Evolutionary conservation across 768 basidiomycete genomes (phyloP).

Genomic region (Rhizopogon salebrosus): DNA sequence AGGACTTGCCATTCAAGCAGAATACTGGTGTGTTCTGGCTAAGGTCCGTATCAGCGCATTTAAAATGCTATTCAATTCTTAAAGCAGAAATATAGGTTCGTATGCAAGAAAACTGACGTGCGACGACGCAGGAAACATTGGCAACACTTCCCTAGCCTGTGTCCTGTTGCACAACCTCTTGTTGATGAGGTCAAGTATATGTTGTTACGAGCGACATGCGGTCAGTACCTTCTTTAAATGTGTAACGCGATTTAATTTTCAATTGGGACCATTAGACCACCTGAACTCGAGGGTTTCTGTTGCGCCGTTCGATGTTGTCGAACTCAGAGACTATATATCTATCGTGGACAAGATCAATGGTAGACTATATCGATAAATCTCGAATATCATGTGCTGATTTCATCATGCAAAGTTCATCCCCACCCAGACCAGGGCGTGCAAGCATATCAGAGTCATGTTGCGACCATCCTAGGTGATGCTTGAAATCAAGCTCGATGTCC

Average conservation of each 20-base stretch:
- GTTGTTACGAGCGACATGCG: not conserved
- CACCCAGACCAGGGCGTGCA: not conserved
- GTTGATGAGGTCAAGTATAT: not conserved
- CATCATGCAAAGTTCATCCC: not conserved
- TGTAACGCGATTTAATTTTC: not conserved
- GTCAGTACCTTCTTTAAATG: not conserved
- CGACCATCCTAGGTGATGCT: not conserved
- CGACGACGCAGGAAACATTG: slow-evolving; percentile 23
- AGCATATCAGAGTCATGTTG: not conserved
- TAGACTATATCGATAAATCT: not conserved
- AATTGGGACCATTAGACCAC: slow-evolving; percentile 6
- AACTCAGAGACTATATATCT: slow-evolving; percentile 1
- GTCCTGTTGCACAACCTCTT: not conserved
- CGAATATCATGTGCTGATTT: not conserved
- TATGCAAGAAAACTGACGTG: too few species aligned
- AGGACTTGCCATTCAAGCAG: slow-evolving; percentile 29
- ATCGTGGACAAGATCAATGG: slow-evolving; percentile 1
- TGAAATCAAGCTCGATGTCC: not conserved
- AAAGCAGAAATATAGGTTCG: too few species aligned
- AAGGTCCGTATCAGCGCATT: too few species aligned
- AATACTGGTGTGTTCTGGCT: slow-evolving; percentile 28
- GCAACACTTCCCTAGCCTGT: slow-evolving; percentile 3
- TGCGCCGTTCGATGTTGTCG: not conserved
- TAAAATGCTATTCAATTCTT: too few species aligned
- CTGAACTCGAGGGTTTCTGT: slow-evolving; percentile 8